Conservation (phyloP, 2,329 filamentous ascomycete species). For the Ceratocystis alfenasii region DNA sequence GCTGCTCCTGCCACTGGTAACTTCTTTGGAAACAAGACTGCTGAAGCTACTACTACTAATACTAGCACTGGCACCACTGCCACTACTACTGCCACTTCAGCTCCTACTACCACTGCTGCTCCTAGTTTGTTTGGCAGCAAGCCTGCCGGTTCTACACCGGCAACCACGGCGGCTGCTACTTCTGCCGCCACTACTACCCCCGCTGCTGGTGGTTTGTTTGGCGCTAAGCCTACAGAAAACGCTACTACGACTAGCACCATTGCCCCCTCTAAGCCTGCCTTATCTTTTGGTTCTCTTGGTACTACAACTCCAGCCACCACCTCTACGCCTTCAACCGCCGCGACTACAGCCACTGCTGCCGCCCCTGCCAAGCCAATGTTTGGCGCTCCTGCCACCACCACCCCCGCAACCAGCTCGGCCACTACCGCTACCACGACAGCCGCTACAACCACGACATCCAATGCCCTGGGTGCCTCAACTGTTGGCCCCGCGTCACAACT, state of each 20-base stretch:
- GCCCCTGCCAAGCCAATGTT: slow-evolving; percentile 20
- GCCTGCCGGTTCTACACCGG: slow-evolving; percentile 13
- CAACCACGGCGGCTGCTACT: slow-evolving; percentile 2
- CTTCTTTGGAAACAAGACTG: slow-evolving; percentile 22
- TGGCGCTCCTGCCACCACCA: slow-evolving; percentile 17
- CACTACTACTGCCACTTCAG: slow-evolving; percentile 29
- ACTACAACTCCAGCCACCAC: slow-evolving; percentile 28
- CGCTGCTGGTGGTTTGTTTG: slow-evolving; percentile 30
- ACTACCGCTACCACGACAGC: slow-evolving; percentile 24
- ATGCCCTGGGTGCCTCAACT: slow-evolving; percentile 56
- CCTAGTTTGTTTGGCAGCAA: slow-evolving; percentile 24
- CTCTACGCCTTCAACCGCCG: slow-evolving; percentile 7
- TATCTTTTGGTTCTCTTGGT: slow-evolving; percentile 34
- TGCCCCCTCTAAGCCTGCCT: slow-evolving; percentile 19
- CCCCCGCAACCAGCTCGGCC: slow-evolving; percentile 23
- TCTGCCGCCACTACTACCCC: not conserved
- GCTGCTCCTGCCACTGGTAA: slow-evolving; percentile 25
- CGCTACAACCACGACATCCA: slow-evolving; percentile 29
- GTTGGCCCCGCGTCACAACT: slow-evolving; percentile 70
- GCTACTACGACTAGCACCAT: slow-evolving; percentile 26
- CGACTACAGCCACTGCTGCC: slow-evolving; percentile 8
- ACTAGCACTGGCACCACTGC: slow-evolving; percentile 28
- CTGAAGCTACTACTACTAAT: slow-evolving; percentile 21
- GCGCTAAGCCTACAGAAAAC: slow-evolving; percentile 32
- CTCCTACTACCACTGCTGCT: slow-evolving; percentile 11